A percentile compares a stretch with the other conserved stretches of the same genome.
Evolutionary conservation across 306 rosid genomes (phyloP).

Genomic region (Dalbergia oliveri): DNA sequence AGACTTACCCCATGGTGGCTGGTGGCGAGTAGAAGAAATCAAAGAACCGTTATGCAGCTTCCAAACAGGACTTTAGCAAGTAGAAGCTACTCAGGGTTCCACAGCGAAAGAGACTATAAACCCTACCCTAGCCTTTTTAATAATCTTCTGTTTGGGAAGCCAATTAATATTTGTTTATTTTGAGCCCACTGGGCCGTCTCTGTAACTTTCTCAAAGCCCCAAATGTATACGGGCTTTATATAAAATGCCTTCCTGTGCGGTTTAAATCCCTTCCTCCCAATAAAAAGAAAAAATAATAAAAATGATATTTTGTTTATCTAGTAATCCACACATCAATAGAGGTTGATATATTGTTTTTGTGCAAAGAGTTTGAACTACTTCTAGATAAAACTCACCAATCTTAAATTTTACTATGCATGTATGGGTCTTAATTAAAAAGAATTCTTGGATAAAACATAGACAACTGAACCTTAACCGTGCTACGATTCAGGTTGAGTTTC

Average conservation of each 20-base stretch:
- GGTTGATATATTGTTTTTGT: too few species aligned
- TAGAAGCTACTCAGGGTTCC: background rate
- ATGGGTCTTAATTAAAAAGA: too few species aligned
- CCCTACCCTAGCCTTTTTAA: conserved; percentile 43
- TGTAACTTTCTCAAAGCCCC: background rate
- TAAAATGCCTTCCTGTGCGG: background rate
- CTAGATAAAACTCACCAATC: too few species aligned
- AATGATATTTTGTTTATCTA: background rate
- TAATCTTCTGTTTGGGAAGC: too few species aligned
- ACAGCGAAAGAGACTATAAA: background rate
- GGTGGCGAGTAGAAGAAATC: conserved; percentile 11
- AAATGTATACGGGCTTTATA: background rate
- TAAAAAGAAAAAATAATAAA: background rate
- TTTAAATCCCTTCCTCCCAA: background rate
- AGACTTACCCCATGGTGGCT: conserved; percentile 64
- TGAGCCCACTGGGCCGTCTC: background rate
- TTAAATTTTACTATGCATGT: too few species aligned
- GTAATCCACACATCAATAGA: too few species aligned
- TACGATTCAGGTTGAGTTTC: too few species aligned
- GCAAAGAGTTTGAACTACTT: too few species aligned
- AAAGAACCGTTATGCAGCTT: conserved; percentile 12
- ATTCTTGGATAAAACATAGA: too few species aligned
- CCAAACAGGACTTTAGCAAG: conserved; percentile 11
- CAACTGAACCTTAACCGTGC: too few species aligned
- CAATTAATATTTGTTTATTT: background rate